A percentile compares a stretch with the other conserved stretches of the same genome.
These are phyloP conservation scores for Pyrus bretschneideri DNA, from an alignment of 306 rosid species.

Conservation along the genomic window DNA sequence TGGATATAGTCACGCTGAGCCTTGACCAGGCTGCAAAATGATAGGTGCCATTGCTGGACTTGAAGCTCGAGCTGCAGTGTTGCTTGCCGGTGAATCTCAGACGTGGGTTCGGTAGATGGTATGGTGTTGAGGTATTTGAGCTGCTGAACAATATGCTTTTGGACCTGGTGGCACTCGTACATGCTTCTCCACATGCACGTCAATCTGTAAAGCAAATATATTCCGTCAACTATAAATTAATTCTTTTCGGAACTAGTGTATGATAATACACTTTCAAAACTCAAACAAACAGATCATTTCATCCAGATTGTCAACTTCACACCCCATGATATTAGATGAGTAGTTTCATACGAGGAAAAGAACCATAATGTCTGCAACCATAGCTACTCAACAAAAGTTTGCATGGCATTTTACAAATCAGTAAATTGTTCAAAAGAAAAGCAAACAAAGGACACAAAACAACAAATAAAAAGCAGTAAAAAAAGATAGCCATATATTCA, in stretches of 20 bases:
- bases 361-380: not conserved
- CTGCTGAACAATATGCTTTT: constrained; percentile 91
- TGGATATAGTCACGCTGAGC: constrained; percentile 77
- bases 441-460: constrained; percentile 16
- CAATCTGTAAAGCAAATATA: constrained; percentile 41
- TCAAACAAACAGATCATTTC: not conserved
- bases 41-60: constrained; percentile 88
- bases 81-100: constrained; percentile 83
- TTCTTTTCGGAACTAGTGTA: not conserved
- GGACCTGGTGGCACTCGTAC: constrained; percentile 98
- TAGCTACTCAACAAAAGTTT: constrained; percentile 9
- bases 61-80: constrained; percentile 90
- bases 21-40: constrained; percentile 76
- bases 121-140: constrained; percentile 71
- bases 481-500: constrained; percentile 13
- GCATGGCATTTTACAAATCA: not conserved
- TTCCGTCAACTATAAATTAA: not conserved
- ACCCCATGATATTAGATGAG: not conserved
- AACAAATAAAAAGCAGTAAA: constrained; percentile 31
- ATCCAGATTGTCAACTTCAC: not conserved
- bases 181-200: constrained; percentile 99
- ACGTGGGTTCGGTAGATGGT: constrained; percentile 74
- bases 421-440: constrained; percentile 6
- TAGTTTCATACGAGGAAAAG: not conserved
- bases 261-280: not conserved